Evolutionary conservation across 2,329 filamentous ascomycete species (phyloP).

Genomic region (Passalora sequoiae): DNA sequence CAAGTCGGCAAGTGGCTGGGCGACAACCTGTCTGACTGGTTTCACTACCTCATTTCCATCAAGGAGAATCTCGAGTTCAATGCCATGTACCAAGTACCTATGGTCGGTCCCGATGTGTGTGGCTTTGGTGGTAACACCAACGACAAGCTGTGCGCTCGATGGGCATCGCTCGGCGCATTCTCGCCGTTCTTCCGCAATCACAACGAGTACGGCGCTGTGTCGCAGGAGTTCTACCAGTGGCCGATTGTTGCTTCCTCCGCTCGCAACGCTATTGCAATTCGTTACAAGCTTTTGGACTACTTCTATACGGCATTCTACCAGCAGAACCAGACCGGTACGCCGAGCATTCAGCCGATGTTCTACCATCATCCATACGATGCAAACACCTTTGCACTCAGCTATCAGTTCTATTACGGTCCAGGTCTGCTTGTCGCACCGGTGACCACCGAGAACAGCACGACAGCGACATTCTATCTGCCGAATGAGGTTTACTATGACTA

Average conservation of each 20-base stretch:
- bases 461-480: constrained; percentile 53
- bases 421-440: constrained; percentile 55
- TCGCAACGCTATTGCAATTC: constrained; percentile 61
- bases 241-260: constrained; percentile 58
- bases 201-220: constrained; percentile 49
- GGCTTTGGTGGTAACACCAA: constrained; percentile 66
- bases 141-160: constrained; percentile 67
- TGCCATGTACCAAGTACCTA: constrained; percentile 45
- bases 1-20: constrained; percentile 59
- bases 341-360: constrained; percentile 65
- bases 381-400: constrained; percentile 48
- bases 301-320: constrained; percentile 66
- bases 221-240: constrained; percentile 72
- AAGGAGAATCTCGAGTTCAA: constrained; percentile 43
- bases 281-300: constrained; percentile 76
- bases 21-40: constrained; percentile 47
- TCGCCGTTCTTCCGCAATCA: constrained; percentile 73
- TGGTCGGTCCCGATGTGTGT: constrained; percentile 62
- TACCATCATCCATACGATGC: constrained; percentile 61
- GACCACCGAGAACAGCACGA: constrained; percentile 47
- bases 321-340: constrained; percentile 57
- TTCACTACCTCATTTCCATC: constrained; percentile 41
- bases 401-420: constrained; percentile 58
- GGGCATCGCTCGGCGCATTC: constrained; percentile 69
- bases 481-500: constrained; percentile 58